Percentiles rank a stretch among this genome's conserved stretches.
Evolutionary conservation across 441 rosid genomes (phyloP).

Genomic region (Erodium moschatum): DNA sequence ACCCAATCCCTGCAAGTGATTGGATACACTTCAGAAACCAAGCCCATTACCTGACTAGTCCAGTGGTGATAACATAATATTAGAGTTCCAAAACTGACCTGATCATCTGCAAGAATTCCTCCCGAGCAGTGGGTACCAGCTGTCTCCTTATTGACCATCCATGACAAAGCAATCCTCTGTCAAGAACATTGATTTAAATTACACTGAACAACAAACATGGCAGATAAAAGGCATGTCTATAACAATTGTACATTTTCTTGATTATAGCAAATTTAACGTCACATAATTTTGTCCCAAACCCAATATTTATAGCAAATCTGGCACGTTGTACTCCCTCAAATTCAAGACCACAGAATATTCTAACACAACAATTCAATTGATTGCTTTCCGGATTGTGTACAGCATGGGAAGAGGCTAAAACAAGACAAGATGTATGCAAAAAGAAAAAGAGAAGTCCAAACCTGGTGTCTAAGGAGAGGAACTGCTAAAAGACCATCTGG

Average conservation of each 20-base stretch:
- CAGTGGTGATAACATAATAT: slow-evolving; percentile 16
- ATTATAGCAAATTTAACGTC: background rate
- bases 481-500: slow-evolving; percentile 81
- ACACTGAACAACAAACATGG: slow-evolving; percentile 4
- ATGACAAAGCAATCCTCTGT: slow-evolving; percentile 92
- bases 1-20: slow-evolving; percentile 72
- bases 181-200: slow-evolving; percentile 21
- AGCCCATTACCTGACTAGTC: background rate
- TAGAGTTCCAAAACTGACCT: slow-evolving; percentile 39
- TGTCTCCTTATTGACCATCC: slow-evolving; percentile 91
- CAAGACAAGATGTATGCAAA: background rate
- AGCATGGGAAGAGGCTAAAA: background rate
- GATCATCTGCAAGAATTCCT: slow-evolving; percentile 98
- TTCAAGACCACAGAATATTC: background rate
- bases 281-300: background rate
- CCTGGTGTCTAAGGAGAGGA: slow-evolving; percentile 93
- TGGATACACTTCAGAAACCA: background rate
- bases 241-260: background rate
- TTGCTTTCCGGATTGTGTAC: background rate
- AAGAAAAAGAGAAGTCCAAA: slow-evolving; percentile 23
- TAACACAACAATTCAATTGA: background rate
- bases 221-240: background rate
- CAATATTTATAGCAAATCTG: background rate
- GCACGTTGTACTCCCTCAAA: background rate
- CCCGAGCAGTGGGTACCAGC: slow-evolving; percentile 61